Base-by-base conservation (phyloP, 2,329 filamentous ascomycete genomes). In the Verticillium klebahnii region DNA sequence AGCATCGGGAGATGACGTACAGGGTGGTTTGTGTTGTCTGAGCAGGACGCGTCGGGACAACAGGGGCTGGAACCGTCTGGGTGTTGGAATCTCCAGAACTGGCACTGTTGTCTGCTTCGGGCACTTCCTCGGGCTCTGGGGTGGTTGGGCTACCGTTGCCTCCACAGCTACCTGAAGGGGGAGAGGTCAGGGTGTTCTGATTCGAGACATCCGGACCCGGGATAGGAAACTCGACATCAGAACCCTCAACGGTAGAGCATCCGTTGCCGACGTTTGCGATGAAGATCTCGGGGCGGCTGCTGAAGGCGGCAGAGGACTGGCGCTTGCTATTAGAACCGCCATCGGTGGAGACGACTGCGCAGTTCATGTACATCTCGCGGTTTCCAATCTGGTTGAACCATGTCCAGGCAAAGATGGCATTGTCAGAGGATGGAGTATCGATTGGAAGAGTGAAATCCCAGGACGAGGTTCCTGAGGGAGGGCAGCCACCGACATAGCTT, bases 321-420 rank as follows among this genome's bases (percentile, higher is more conserved):
- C 65, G 66, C 70, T 75, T 75, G 60, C 61, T 64, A 12, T 66
- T 68, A 60, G 71, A 69, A 57, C 74, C 73, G 32, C 75, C 74
- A 60, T 72, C 75, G 71, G 93, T 87, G 64, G 83, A 85, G 68
- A 93, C 83, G 59, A 84, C 80, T 8, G 91, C 90, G 71, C 91
- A 95, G 77, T 92, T 92, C 89, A 92, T 92, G 82, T 95, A 95
- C 85, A 90, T 91, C 74, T 94, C 91, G 57, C 91, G 84, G 76
- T 93, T 93, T 31, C 91, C 90, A 50, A 89, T 75, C 66, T 86
- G 79, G 79, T 92, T 92, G 77, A 90, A 89, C 89, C 89, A 91
- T 31, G 86, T 87, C 91, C 91, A 94, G 40, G 87, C 86, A 58
- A 93, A 83, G 55, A 93, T 73, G 62, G 86, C 89, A 37, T 87